phyloP scores from a whole-genome alignment of 805 yeast genomes.

The Blastobotrys chiropterorum region DNA sequence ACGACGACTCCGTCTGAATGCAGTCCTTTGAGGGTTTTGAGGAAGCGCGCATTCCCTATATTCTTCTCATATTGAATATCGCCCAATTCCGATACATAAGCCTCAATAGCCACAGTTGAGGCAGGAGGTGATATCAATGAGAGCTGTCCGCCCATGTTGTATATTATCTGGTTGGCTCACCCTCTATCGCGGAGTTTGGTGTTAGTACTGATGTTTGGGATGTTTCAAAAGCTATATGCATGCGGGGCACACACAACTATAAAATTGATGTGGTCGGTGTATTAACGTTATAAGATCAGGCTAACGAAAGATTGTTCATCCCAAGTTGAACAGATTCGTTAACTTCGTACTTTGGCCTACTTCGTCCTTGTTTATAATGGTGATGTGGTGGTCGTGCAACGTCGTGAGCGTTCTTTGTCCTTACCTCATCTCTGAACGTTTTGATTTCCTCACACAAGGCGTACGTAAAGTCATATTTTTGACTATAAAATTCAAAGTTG shows the following conservation, averaged over 20 bases:
- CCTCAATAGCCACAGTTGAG: conserved; percentile 84
- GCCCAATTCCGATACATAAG: conserved; percentile 76
- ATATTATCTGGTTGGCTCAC: not conserved
- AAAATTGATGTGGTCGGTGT: no score
- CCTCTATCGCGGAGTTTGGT: not conserved
- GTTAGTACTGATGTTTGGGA: not conserved
- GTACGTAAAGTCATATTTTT: conserved; percentile 4
- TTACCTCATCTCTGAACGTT: conserved; percentile 14
- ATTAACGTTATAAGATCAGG: not conserved
- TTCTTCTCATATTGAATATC: conserved; percentile 70
- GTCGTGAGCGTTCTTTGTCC: conserved; percentile 5
- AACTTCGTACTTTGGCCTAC: not conserved
- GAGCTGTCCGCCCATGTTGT: conserved; percentile 74
- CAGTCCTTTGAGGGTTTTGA: conserved; percentile 77
- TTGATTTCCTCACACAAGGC: conserved; percentile 15
- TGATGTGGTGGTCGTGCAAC: not conserved
- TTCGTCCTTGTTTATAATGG: not conserved
- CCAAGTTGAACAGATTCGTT: not conserved
- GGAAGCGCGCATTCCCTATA: conserved; percentile 73
- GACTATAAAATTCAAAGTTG: conserved; percentile 47
- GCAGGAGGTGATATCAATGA: conserved; percentile 86
- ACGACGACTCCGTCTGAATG: conserved; percentile 68
- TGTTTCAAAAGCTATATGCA: not conserved
- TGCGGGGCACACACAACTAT: not conserved
- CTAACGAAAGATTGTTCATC: not conserved